Evolutionary conservation across 2,329 filamentous ascomycete species (phyloP).

Genomic region (Colletotrichum lini): DNA sequence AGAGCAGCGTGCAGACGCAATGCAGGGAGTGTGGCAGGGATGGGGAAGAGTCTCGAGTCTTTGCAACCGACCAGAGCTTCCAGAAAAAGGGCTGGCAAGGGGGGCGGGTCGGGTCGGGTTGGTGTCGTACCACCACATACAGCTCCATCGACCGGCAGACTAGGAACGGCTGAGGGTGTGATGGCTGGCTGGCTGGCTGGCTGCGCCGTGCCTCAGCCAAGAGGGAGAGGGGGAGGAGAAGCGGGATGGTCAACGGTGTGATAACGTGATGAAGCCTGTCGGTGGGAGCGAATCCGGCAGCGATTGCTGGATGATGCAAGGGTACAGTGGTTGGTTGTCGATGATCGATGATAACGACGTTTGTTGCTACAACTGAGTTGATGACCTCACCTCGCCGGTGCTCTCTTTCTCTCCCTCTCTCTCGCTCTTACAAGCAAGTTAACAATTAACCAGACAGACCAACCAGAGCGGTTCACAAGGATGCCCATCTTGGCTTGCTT

Average conservation of each 20-base stretch:
- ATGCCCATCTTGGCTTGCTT: not conserved
- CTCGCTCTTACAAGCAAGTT: too few species aligned
- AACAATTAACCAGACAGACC: not conserved
- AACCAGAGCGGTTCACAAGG: too few species aligned
- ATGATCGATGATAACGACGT: not conserved
- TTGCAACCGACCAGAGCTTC: not conserved
- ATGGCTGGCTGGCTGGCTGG: not conserved
- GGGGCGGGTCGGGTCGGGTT: too few species aligned
- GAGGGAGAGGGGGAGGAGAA: not conserved
- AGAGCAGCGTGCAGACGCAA: constrained; percentile 20
- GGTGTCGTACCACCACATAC: too few species aligned
- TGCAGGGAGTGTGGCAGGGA: constrained; percentile 12
- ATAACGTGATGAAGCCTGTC: too few species aligned
- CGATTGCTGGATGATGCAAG: not conserved
- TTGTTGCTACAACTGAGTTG: not conserved
- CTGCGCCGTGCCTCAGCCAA: constrained; percentile 5
- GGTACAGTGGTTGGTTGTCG: too few species aligned
- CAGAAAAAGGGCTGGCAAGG: constrained; percentile 12
- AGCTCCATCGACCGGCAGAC: not conserved
- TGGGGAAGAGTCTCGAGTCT: too few species aligned
- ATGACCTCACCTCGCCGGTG: too few species aligned
- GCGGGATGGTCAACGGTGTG: not conserved
- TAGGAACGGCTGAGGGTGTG: not conserved
- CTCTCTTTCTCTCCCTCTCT: too few species aligned
- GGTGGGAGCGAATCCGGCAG: not conserved